These are phyloP conservation scores for Pterocarpus macrocarpus DNA, from an alignment of 306 rosid species.

Conservation along the genomic window DNA sequence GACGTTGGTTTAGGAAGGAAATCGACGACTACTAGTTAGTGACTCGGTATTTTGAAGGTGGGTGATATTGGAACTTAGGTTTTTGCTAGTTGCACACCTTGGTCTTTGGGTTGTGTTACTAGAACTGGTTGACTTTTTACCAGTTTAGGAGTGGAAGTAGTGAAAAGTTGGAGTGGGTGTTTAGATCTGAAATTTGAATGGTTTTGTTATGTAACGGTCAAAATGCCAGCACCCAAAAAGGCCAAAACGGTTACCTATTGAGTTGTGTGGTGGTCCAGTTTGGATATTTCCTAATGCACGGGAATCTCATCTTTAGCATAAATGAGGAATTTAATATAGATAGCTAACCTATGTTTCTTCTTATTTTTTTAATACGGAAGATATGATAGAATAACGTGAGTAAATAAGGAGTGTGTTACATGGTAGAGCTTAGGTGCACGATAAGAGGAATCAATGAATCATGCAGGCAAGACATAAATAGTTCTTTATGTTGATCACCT, in stretches of 20 bases:
- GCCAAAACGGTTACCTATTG: constrained; percentile 48
- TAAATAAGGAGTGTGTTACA: not conserved
- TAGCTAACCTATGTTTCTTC: not conserved
- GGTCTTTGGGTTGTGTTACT: not conserved
- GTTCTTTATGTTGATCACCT: too few species aligned
- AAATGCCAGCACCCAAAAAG: constrained; percentile 54
- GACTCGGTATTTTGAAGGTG: constrained; percentile 41
- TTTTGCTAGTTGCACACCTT: constrained; percentile 37
- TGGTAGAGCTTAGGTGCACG: not conserved
- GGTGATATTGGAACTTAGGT: constrained; percentile 38
- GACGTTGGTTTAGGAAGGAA: constrained; percentile 53
- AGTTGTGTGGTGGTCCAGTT: constrained; percentile 48
- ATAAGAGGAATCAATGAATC: too few species aligned
- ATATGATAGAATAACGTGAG: not conserved
- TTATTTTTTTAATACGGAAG: not conserved
- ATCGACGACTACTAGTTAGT: constrained; percentile 41
- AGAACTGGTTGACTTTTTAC: constrained; percentile 14
- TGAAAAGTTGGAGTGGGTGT: constrained; percentile 30
- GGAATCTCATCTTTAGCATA: constrained; percentile 14
- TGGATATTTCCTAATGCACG: constrained; percentile 24
- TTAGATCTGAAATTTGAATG: constrained; percentile 45
- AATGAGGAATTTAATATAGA: constrained; percentile 27
- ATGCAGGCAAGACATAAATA: too few species aligned
- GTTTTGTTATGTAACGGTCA: constrained; percentile 67
- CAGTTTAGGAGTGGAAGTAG: constrained; percentile 34